These are phyloP conservation scores for Ceratobasidium sp. DNA, from an alignment of 1,284 basidiomycete species.

Conservation along the genomic window DNA sequence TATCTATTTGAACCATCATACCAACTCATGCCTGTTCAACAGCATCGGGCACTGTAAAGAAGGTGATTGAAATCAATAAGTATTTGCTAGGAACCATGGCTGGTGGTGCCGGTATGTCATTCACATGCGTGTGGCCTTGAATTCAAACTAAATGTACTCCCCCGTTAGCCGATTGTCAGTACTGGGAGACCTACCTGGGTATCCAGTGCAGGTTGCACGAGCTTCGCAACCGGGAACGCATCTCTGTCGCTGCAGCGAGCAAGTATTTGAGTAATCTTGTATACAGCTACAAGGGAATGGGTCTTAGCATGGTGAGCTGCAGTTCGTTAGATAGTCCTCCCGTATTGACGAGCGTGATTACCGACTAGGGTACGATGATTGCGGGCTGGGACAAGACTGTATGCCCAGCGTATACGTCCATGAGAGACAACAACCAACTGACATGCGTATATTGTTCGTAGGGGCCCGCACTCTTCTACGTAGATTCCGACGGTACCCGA, in stretches of 20 bases:
- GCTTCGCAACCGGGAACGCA: constrained; percentile 95
- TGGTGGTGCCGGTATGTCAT: constrained; percentile 85
- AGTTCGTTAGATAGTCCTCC: not conserved
- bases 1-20: not conserved
- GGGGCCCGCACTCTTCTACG: constrained; percentile 98
- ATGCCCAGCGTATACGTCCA: constrained; percentile 46
- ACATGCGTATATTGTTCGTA: constrained; percentile 45
- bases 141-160: not conserved
- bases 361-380: constrained; percentile 92
- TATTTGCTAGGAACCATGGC: constrained; percentile 99
- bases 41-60: constrained; percentile 97
- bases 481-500: constrained; percentile 96
- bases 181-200: constrained; percentile 98
- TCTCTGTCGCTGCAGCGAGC: constrained; percentile 97
- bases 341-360: not conserved
- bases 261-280: constrained; percentile 98
- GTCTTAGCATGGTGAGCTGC: constrained; percentile 86
- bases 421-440: not conserved
- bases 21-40: constrained; percentile 29
- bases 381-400: constrained; percentile 99
- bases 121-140: not conserved
- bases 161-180: constrained; percentile 83
- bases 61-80: constrained; percentile 99
- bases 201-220: constrained; percentile 98
- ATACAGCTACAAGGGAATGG: constrained; percentile 99